Base-by-base conservation (phyloP, 2,329 filamentous ascomycete species). In the Chaetothyriales sp. region DNA sequence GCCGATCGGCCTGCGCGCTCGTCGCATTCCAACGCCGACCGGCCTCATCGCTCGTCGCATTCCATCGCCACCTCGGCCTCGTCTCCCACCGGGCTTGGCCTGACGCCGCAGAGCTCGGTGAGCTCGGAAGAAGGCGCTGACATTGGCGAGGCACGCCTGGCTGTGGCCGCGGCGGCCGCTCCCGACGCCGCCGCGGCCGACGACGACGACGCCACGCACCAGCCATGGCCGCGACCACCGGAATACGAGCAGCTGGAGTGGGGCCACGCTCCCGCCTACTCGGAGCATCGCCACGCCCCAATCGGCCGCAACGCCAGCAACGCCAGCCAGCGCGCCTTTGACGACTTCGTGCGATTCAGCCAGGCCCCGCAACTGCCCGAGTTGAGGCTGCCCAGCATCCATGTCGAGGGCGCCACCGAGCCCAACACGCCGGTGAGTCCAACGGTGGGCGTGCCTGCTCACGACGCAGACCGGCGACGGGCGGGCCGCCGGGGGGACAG, bases 251-350 rank as follows among this genome's bases (percentile, higher is more conserved):
- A 66, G 22, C 54, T 69, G 22, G 56, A 60, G 15, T 70, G 69
- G 68, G 70, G 69, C 29, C 68, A 71, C 19, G 69, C 68, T 8
- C 70, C 70, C 9, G 63, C 68, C 0, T 72, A 72, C 51, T 52
- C 56, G 49, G 57, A 56, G 43, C n/a, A n/a, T n/a, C 51, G 54
- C 18, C 47, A 59, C 5, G 55, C 57, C n/a, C 37, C 46, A 9
- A 25, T 47, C 18, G 53, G 56, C 15, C 55, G 55, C n/a, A 51
- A 56, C 22, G 57, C 57, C 18, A 56, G 55, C 20, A 56, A 51
- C 19, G 56, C 54, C 19, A 52, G 51, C 22, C 50, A 51, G 33
- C 53, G 51, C 13, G 44, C 50, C 29, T 37, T 56, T 25, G 55
- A 47, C n/a, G 22, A 46, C 15, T 47, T 51, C 15, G 54, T 40